phyloP scores from a whole-genome alignment of 2,329 filamentous ascomycete genomes.

The Phyllosticta paracitricarpa region DNA sequence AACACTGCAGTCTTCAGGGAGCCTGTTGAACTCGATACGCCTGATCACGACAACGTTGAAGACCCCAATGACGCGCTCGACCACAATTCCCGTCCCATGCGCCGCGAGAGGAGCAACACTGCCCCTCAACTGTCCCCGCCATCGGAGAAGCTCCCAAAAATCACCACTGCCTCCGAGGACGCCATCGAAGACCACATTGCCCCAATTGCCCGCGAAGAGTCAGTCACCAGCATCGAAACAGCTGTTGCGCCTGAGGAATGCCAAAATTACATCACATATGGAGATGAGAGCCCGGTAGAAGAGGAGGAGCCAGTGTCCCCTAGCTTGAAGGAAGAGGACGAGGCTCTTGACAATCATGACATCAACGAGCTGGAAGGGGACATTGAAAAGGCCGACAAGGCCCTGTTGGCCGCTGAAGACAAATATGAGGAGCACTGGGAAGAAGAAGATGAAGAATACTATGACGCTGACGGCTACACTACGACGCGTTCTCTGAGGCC shows the following conservation, averaged over 20 bases:
- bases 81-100: neutral
- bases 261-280: neutral
- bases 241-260: slow-evolving; percentile 9
- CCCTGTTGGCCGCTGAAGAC: slow-evolving; percentile 12
- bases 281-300: slow-evolving; percentile 2
- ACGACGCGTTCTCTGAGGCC: slow-evolving; percentile 72
- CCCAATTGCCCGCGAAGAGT: neutral
- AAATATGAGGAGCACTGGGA: slow-evolving; percentile 68
- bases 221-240: slow-evolving; percentile 6
- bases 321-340: neutral
- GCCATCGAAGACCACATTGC: neutral
- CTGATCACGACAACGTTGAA: neutral
- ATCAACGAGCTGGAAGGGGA: slow-evolving; percentile 29
- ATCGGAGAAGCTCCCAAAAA: neutral
- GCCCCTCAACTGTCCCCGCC: slow-evolving; percentile 7
- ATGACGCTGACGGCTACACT: slow-evolving; percentile 58
- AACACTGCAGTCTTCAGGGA: slow-evolving; percentile 47
- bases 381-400: slow-evolving; percentile 21
- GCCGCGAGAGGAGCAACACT: slow-evolving; percentile 6
- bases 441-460: slow-evolving; percentile 64
- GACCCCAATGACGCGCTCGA: neutral
- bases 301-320: slow-evolving; percentile 10
- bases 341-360: slow-evolving; percentile 20
- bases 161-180: neutral
- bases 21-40: neutral